Base-by-base conservation (phyloP, 306 rosid genomes). In the Quercus glauca region DNA sequence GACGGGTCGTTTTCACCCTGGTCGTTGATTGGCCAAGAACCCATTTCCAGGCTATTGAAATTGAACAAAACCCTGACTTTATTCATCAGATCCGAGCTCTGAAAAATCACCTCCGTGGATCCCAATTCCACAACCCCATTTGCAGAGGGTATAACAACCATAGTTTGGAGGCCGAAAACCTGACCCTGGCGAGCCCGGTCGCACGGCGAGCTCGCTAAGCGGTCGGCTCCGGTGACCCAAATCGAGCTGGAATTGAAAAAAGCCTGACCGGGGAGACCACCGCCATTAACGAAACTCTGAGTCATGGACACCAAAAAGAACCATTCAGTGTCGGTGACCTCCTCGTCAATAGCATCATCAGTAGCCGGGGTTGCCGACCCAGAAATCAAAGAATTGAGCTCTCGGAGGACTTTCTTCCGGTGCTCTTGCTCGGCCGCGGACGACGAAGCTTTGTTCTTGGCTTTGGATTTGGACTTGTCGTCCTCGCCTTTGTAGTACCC, bases 291-390 rank as follows among this genome's bases (percentile, higher is more conserved):
- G 51, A 95, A 95, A 3, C 91, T 88, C 75, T 95, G 99, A 0
- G 99, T 93, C 99, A 95, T 95, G 10, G 99, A 95, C 5, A 95
- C 86, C 1, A 95, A 83, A 55, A 91, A 95, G 90, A 93, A 93
- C 99, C 99, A 95, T 83, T 95, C 99, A 3, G 99, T 91, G 68
- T 95, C 98, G 5, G 99, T 95, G 3, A 93, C 97, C 61, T 93
- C 94, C 58, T 93, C 99, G 18, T 92, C 99, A 5, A 89, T 88
- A 2, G 88, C 85, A 21, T 93, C 97, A 2, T 87, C 94, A 0
- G 83, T 4, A 3, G 77, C 6, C 3, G 81, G 18, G 1, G 87
- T 1, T 4, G 93, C 79, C 3, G 95, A 80, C 6, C 98, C 97
- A 21, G 97, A 93, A 78, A 95, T 93, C 14, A 91, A 60, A 2